Base-by-base conservation (phyloP, 257 asterid species). In the Cordia subcordata region DNA sequence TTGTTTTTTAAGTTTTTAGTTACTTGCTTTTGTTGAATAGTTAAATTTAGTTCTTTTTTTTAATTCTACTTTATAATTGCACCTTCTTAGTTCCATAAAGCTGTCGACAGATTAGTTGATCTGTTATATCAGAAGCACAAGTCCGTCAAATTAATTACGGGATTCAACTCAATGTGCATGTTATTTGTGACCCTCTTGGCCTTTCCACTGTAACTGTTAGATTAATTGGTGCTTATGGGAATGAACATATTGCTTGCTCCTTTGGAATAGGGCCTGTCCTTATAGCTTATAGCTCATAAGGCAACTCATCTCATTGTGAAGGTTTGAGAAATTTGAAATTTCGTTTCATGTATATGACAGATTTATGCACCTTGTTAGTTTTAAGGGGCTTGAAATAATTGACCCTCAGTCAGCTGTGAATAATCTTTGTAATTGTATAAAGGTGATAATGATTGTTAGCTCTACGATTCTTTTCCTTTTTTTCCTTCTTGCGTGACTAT, bases 251-350 rank as follows among this genome's bases (percentile, higher is more conserved):
- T 63, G 76, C 87, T 56, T 92, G 94, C 75, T 84, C 99, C 58
- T 89, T 88, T 65, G 99, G 99, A 73, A 84, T 89, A 5, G 99
- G 99, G 61, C 99, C 99, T 4, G 96, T 92, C 67, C 96, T 86
- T 76, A 96, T 97, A 37, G 95, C 97, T 39, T 92, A n/a, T n/a
- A n/a, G n/a, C n/a, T n/a, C n/a, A 88, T 58, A 86, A 86, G 78
- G 97, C 97, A 11, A 85, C 86, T 78, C 97, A 92, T 77, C 85
- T 78, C 63, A 66, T 81, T 70, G 85, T 83, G 53, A 80, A 92
- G 97, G 99, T 92, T 35, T 35, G 79, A 39, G 40, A 68, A 49
- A 71, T 58, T 65, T 46, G 19, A 61, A n/a, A 60, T 49, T 55
- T 66, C 32, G 53, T 45, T 17, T 16, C 54, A 58, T 57, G 18